A percentile compares a stretch with the other conserved stretches of the same genome.
phyloP scores from a whole-genome alignment of 176 grass and related monocot species.

The Thinopyrum elongatum region DNA sequence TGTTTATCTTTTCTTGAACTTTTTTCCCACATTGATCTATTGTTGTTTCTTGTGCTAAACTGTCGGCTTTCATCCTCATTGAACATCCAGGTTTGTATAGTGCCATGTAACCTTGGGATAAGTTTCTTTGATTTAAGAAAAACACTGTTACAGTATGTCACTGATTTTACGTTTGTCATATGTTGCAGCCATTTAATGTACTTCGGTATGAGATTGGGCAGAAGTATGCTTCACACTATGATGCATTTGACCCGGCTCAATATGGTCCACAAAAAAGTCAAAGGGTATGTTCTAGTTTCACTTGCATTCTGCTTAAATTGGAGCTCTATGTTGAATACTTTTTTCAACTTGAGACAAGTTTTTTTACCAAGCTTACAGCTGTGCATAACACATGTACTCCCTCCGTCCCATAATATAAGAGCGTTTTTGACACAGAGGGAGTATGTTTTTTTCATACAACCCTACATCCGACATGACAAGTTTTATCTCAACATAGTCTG shows the following conservation, averaged over 20 bases:
- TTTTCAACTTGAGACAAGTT: neutral
- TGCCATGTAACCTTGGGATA: neutral
- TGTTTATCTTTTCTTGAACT: neutral
- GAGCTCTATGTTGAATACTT: neutral
- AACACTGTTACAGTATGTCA: neutral
- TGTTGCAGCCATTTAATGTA: constrained; percentile 81
- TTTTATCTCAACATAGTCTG: neutral
- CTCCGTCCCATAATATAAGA: too few relatives aligned
- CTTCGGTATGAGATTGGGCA: constrained; percentile 92
- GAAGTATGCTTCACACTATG: constrained; percentile 95
- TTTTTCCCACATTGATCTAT: neutral
- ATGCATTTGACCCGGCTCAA: constrained; percentile 84
- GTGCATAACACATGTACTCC: neutral
- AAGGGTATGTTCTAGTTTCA: constrained; percentile 55
- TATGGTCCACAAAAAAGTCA: constrained; percentile 95
- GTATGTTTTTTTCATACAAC: neutral
- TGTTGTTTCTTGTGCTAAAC: neutral
- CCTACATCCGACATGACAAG: neutral
- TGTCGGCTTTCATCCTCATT: neutral
- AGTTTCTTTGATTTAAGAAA: constrained; percentile 9
- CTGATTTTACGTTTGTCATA: constrained; percentile 22
- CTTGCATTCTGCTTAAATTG: constrained; percentile 6
- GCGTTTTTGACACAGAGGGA: too few relatives aligned
- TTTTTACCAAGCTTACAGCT: neutral
- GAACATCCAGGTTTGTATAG: neutral